Base-by-base conservation (phyloP, 1,284 basidiomycete genomes). In the Leccinum angustisporum region DNA sequence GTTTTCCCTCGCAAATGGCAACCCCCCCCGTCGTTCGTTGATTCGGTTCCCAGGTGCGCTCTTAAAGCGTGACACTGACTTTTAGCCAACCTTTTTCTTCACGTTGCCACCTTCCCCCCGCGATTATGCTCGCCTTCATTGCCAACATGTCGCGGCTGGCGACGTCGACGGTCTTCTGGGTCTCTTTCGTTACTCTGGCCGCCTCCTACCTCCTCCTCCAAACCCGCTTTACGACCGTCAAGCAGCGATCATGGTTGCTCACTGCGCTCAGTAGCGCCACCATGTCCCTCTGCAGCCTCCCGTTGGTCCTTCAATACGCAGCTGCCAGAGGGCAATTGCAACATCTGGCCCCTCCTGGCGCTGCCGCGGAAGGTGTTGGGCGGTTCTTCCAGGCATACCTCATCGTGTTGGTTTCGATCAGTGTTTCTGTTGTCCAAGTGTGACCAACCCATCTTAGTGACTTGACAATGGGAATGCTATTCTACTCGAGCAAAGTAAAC, bases 221-320 rank as follows among this genome's bases (percentile, higher is more conserved):
- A 0, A 70, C 74, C 0, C 59, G 50, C 33, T 82, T 78, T 67
- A 56, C 72, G 4, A 75, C 76, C 2, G 57, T 72, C 52, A 83
- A 82, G 65, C 78, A 83, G 65, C 72, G 74, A 18, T 77, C 85
- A 53, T 88, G 86, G 80, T 71, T 87, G 54, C 75, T 87, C 38
- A 83, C 85, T 1, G 72, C 79, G 1, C 62, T 81, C 34, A 77
- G 81, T 5, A 79, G 80, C 50, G 67, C 65, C 2, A 56, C 68
- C 36, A 85, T 86, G 82, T 80, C 80, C 8, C 11, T 79, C 8
- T 66, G 68, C 31, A 81, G 81, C 53, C 57, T 86, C 6, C 85
- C 85, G 0, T 82, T 82, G 65, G 56, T 83, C 1, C 72, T 62
- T 50, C 78, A 78, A 56, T 84, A 79, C 64, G 31, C 77, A 3